phyloP scores from a whole-genome alignment of 148 eudicot genomes.

The Rhododendron simsii region DNA sequence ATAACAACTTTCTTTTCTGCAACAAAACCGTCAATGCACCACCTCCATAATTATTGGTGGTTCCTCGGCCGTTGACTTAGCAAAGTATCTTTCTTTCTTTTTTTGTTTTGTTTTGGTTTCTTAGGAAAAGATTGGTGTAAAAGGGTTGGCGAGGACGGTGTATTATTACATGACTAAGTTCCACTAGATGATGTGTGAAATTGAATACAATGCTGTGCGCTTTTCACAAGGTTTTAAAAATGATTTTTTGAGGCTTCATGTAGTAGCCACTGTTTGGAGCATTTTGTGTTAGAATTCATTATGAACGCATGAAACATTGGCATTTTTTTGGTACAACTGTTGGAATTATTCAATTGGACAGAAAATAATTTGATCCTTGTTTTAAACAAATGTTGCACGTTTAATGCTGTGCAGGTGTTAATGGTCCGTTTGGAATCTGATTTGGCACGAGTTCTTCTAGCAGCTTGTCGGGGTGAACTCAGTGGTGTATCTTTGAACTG shows the following conservation, averaged over 20 bases:
- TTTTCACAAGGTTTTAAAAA: not conserved
- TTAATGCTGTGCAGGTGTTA: conserved; percentile 44
- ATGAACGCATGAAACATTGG: not conserved
- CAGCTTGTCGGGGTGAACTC: conserved; percentile 78
- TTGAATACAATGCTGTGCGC: not conserved
- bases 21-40: not conserved
- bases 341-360: no score
- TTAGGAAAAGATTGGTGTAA: not conserved
- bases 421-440: conserved; percentile 93
- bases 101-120: not conserved
- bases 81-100: not conserved
- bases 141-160: not conserved
- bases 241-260: not conserved
- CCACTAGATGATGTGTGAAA: not conserved
- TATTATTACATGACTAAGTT: not conserved
- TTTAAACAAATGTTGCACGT: not conserved
- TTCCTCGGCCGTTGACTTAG: not conserved
- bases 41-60: no score
- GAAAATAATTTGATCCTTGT: not conserved
- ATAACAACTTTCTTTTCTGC: not conserved
- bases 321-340: not conserved
- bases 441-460: conserved; percentile 73
- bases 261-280: not conserved
- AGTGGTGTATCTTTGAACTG: conserved; percentile 59
- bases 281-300: not conserved